Conservation (phyloP, 148 eudicot species). For the Fagopyrum homotropicum region DNA sequence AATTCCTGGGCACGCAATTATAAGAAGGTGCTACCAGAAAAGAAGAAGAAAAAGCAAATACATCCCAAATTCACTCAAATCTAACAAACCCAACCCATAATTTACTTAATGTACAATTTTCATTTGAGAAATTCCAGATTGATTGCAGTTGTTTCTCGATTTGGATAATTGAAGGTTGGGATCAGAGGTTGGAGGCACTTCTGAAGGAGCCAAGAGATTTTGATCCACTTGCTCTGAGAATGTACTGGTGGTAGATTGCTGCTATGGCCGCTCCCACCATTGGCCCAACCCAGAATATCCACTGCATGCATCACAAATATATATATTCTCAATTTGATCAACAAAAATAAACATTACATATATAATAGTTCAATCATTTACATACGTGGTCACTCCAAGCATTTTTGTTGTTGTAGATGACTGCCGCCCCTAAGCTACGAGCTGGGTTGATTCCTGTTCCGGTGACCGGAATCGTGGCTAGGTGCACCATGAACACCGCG, state of each 20-base stretch:
- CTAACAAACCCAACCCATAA: neutral
- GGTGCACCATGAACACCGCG: conserved; percentile 20
- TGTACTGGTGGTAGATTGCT: conserved; percentile 38
- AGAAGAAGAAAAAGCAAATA: neutral
- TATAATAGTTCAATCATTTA: neutral
- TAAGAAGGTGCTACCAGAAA: neutral
- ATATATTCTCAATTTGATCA: neutral
- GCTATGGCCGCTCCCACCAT: conserved; percentile 48
- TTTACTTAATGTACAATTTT: neutral
- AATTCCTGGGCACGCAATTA: neutral
- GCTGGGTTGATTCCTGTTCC: conserved; percentile 24
- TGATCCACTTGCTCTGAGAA: conserved; percentile 29
- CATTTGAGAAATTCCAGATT: neutral
- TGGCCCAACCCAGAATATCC: conserved; percentile 57
- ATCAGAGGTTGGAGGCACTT: conserved; percentile 15
- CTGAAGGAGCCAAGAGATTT: conserved; percentile 41
- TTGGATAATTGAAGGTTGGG: neutral
- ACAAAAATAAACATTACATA: neutral
- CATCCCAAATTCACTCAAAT: neutral
- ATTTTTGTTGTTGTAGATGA: conserved; percentile 20
- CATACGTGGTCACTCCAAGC: conserved; percentile 21
- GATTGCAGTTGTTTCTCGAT: neutral
- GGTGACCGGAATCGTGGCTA: conserved; percentile 19
- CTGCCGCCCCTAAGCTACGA: conserved; percentile 22
- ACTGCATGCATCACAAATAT: conserved; percentile 17